phyloP scores from a whole-genome alignment of 441 rosid species.

The Monsonia emarginata region DNA sequence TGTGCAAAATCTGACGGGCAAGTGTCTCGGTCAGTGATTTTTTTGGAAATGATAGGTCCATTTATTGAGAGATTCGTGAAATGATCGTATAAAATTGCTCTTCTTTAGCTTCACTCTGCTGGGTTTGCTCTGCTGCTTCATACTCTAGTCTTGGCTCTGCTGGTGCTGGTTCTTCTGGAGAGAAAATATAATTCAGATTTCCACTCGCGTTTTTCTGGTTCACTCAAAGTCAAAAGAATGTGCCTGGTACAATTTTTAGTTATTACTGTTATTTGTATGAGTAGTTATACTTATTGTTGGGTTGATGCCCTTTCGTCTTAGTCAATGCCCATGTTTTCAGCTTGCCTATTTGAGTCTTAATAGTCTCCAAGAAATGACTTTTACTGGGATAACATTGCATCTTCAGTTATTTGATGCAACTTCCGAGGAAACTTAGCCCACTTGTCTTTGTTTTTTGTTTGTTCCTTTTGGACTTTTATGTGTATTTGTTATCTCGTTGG shows the following conservation, averaged over 20 bases:
- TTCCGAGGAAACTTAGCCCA: not conserved
- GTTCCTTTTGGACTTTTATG: constrained; percentile 7
- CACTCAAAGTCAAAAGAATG: not conserved
- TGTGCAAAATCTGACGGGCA: not conserved
- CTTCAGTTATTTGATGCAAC: constrained; percentile 19
- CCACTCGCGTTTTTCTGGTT: not conserved
- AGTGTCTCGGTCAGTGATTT: not conserved
- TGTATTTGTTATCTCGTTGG: constrained; percentile 5
- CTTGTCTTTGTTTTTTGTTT: not conserved
- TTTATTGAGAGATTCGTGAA: not conserved
- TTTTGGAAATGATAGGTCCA: not conserved
- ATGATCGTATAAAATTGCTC: not conserved
- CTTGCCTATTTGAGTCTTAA: constrained; percentile 4
- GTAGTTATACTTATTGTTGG: constrained; percentile 7
- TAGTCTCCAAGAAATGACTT: constrained; percentile 4
- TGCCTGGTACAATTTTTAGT: not conserved
- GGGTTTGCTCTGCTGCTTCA: not conserved
- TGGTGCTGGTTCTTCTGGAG: constrained; percentile 1
- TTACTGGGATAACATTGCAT: constrained; percentile 6
- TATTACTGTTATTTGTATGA: not conserved
- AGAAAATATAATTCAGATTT: not conserved
- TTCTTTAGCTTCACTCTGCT: constrained; percentile 1
- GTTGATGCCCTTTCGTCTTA: constrained; percentile 6
- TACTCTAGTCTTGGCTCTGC: not conserved
- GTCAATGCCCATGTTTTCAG: constrained; percentile 16